These are phyloP conservation scores for Neurospora sp. DNA, from an alignment of 495 filamentous ascomycete species.

Conservation along the genomic window DNA sequence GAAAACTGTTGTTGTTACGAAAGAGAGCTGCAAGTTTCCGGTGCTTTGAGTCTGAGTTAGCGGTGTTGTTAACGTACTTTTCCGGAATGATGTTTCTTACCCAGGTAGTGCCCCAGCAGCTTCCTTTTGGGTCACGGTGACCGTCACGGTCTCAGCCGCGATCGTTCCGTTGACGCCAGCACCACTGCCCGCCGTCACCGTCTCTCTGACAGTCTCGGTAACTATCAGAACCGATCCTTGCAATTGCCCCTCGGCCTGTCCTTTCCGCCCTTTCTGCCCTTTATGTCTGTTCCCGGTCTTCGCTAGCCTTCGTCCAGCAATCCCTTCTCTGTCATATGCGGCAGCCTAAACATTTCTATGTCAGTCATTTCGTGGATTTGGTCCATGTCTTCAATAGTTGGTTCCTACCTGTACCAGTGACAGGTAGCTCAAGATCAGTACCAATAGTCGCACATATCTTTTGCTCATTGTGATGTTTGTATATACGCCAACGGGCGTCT, in stretches of 20 bases:
- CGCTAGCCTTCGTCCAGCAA: conserved; percentile 13
- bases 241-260: conserved; percentile 3
- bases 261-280: conserved; percentile 2
- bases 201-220: conserved; percentile 29
- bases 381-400: neutral
- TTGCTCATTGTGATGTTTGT: conserved; percentile 28
- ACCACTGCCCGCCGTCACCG: conserved; percentile 22
- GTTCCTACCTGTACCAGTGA: conserved; percentile 32
- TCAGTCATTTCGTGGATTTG: neutral
- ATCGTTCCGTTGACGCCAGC: conserved; percentile 16
- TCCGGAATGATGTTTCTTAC: neutral
- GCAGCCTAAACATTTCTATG: conserved; percentile 20
- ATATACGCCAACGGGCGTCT: conserved; percentile 5
- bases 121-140: conserved; percentile 20
- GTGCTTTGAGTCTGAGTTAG: neutral
- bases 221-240: conserved; percentile 20
- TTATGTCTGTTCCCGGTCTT: conserved; percentile 2
- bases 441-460: conserved; percentile 17
- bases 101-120: conserved; percentile 1
- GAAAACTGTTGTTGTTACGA: conserved; percentile 30
- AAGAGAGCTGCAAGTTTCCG: conserved; percentile 21
- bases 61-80: neutral
- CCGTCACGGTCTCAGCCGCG: conserved; percentile 18
- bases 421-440: conserved; percentile 25
- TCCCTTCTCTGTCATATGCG: conserved; percentile 22